Base-by-base conservation (phyloP, 176 grass and related monocot genomes). In the Aegilops bicornis region DNA sequence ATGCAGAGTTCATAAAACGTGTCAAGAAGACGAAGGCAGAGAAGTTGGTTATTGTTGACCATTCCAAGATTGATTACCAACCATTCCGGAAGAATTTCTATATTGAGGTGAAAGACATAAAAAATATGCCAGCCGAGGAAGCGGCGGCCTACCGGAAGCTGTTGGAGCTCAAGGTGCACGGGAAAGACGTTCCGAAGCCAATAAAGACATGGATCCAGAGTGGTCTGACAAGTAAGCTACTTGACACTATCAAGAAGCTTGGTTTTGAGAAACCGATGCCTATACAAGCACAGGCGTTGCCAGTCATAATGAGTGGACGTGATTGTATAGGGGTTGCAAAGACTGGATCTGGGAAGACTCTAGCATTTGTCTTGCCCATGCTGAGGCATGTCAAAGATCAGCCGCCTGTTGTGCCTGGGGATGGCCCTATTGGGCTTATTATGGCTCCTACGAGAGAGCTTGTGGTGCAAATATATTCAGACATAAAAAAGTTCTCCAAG, bases 391-490 rank as follows among this genome's bases (percentile, higher is more conserved):
- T 98, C 63, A 98, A 98, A 88, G 96, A 98, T 30, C 96, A 98
- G 66, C 93, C 82, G 1, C 90, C 88, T 71, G 93, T 96, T 72
- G 69, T 96, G 10, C 86, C 96, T 86, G 96, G 96, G 43, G 96
- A 98, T 86, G 96, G 96, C 4, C 96, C 96, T 82, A 85, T 98
- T 66, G 96, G 89, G 31, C 90, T 98, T 48, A 92, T 98, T 29
- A 98, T 98, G 96, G 96, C 96, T 74, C 96, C 96, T 61, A 98
- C 96, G 0, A 93, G 96, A 85, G 97, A 98, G 76, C 93, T 98
- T 7, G 97, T 98, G 52, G 92, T 92, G 73, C 97, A 98, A 84
- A 96, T 98, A 78, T 89, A 98, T 89, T 96, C 87, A 36, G 94
- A 98, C 70, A 91, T 98, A 20, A 98, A 87, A 73, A 98, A 98